phyloP scores from a whole-genome alignment of 192 early-diverging fungal species.

The Jimgerdemannia lactiflua region DNA sequence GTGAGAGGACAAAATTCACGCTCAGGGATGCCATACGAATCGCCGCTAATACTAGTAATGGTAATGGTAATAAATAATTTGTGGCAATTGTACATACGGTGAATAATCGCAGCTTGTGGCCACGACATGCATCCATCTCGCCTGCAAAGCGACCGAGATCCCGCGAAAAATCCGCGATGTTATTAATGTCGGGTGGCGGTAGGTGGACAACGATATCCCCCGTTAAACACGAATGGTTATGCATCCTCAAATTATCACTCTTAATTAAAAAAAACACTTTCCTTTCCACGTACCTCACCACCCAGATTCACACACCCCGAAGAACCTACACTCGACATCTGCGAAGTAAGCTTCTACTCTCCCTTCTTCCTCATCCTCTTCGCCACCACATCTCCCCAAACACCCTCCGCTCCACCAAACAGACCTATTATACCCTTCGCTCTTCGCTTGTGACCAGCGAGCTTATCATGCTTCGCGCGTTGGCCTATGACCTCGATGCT shows the following conservation, averaged over 20 bases:
- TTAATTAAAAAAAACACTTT: slow-evolving; percentile 8
- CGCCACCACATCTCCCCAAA: neutral
- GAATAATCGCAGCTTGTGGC: slow-evolving; percentile 38
- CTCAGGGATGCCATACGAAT: neutral
- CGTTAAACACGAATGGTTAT: neutral
- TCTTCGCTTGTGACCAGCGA: slow-evolving; percentile 48
- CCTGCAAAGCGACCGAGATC: slow-evolving; percentile 50
- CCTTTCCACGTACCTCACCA: slow-evolving; percentile 29
- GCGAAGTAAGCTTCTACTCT: slow-evolving; percentile 12
- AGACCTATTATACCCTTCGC: slow-evolving; percentile 45
- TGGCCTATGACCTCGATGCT: slow-evolving; percentile 49
- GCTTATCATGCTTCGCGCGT: slow-evolving; percentile 42
- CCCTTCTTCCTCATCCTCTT: neutral
- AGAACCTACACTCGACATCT: slow-evolving; percentile 20
- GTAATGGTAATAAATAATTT: neutral
- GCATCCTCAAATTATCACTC: slow-evolving; percentile 13
- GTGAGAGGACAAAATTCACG: slow-evolving; percentile 1
- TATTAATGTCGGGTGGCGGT: slow-evolving; percentile 49
- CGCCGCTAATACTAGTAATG: neutral
- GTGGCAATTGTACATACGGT: neutral
- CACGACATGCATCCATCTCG: slow-evolving; percentile 50
- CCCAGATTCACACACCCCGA: slow-evolving; percentile 28
- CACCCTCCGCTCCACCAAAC: neutral
- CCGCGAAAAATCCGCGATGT: slow-evolving; percentile 50
- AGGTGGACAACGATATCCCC: neutral